These are phyloP conservation scores for Fraxinus angustifolia DNA, from an alignment of 305 asterid genomes.

Conservation along the genomic window DNA sequence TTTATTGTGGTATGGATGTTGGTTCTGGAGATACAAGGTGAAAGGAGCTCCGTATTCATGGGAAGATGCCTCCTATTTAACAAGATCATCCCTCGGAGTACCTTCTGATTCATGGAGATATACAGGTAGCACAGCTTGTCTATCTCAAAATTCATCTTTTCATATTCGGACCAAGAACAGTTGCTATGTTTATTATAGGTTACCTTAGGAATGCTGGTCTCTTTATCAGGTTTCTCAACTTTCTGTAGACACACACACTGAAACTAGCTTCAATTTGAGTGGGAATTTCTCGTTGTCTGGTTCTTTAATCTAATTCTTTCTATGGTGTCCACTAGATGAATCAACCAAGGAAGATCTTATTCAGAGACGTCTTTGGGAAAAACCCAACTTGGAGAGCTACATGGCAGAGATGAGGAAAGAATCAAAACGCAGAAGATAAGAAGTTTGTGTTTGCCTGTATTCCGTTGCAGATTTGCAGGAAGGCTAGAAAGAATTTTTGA, in stretches of 20 bases:
- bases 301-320: constrained; percentile 20
- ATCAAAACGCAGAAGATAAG: constrained; percentile 84
- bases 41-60: constrained; percentile 66
- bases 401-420: constrained; percentile 81
- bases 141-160: background rate
- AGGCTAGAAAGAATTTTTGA: constrained; percentile 18
- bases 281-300: background rate
- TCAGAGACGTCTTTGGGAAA: constrained; percentile 77
- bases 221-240: background rate
- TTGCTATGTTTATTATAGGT: constrained; percentile 3
- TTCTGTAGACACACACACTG: background rate
- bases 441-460: background rate
- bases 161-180: background rate
- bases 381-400: constrained; percentile 72
- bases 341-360: constrained; percentile 68
- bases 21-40: constrained; percentile 89
- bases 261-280: background rate
- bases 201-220: background rate
- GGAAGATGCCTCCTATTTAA: constrained; percentile 84
- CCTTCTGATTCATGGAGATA: constrained; percentile 63
- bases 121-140: constrained; percentile 45
- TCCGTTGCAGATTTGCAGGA: background rate
- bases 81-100: constrained; percentile 63
- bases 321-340: constrained; percentile 45
- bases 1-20: constrained; percentile 65